Evolutionary conservation across 1,139 yeast genomes (phyloP).

Genomic region (Nakaseomyces sp.): DNA sequence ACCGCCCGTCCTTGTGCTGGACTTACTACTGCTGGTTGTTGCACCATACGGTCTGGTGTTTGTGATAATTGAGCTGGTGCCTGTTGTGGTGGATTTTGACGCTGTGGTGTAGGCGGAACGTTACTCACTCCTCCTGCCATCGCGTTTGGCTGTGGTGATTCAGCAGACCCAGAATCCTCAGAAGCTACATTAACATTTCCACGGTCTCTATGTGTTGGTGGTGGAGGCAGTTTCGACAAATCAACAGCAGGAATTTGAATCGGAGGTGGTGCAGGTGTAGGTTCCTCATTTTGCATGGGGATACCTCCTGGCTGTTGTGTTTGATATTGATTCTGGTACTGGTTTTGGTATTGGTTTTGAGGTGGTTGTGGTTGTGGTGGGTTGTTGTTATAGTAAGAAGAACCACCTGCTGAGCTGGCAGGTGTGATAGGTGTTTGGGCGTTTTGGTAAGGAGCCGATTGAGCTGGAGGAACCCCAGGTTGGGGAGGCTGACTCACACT

Average conservation of each 20-base stretch:
- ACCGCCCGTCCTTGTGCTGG: not conserved
- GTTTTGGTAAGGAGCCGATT: not conserved
- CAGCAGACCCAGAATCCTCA: not conserved
- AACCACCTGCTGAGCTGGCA: not conserved
- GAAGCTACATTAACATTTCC: not conserved
- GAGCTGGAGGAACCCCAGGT: not conserved
- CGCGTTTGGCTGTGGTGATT: not conserved
- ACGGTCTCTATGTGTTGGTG: slow-evolving; percentile 26
- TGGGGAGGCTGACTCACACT: not conserved
- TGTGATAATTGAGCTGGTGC: not conserved
- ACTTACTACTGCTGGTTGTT: not conserved
- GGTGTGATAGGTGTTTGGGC: not conserved
- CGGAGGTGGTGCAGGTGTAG: slow-evolving; percentile 12
- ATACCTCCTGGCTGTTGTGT: not conserved
- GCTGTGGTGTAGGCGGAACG: not conserved
- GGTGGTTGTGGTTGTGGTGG: not conserved
- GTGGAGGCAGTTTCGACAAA: slow-evolving; percentile 20
- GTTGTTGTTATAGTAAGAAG: not conserved
- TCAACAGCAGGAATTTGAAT: slow-evolving; percentile 14
- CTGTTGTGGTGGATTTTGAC: not conserved
- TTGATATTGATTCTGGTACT: not conserved
- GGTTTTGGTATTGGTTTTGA: not conserved
- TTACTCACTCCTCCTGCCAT: not conserved
- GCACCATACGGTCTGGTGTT: not conserved
- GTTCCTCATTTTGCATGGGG: not conserved